Conservation (phyloP, 805 yeast species). For the Ogataea dorogensis region DNA sequence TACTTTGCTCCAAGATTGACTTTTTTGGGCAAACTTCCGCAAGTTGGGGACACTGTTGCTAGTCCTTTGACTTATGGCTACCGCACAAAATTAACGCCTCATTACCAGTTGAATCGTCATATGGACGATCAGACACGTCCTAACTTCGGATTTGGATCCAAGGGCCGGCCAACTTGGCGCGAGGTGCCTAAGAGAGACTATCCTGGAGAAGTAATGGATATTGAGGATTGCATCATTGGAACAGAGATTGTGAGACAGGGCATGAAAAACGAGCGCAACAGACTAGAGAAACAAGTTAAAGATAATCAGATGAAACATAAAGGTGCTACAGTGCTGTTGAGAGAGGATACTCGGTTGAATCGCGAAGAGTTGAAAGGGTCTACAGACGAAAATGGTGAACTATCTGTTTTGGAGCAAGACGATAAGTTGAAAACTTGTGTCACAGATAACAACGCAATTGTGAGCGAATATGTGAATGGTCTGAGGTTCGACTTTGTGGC, state of each 20-base stretch:
- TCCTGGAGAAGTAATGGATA: conserved; percentile 78
- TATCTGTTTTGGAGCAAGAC: conserved; percentile 36
- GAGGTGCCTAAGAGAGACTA: conserved; percentile 30
- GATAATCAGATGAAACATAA: conserved; percentile 41
- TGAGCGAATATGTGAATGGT: conserved; percentile 73
- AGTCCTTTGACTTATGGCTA: conserved; percentile 78
- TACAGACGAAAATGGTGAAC: conserved; percentile 38
- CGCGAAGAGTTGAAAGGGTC: conserved; percentile 46
- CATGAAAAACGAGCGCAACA: conserved; percentile 62
- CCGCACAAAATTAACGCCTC: conserved; percentile 94
- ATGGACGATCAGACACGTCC: conserved; percentile 40
- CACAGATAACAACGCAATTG: conserved; percentile 74
- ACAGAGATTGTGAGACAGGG: conserved; percentile 77
- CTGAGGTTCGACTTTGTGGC: conserved; percentile 84
- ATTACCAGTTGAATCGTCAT: conserved; percentile 73
- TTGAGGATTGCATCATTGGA: conserved; percentile 92
- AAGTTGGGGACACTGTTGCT: conserved; percentile 43
- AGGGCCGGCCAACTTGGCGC: conserved; percentile 77
- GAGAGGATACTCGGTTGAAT: conserved; percentile 64
- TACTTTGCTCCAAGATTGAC: conserved; percentile 64
- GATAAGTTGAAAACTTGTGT: conserved; percentile 63
- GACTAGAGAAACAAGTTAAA: conserved; percentile 41
- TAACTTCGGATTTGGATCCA: conserved; percentile 83
- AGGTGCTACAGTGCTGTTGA: conserved; percentile 82
- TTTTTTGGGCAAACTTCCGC: conserved; percentile 49